phyloP scores from a whole-genome alignment of 441 rosid genomes.

The Francoa sonchifolia region DNA sequence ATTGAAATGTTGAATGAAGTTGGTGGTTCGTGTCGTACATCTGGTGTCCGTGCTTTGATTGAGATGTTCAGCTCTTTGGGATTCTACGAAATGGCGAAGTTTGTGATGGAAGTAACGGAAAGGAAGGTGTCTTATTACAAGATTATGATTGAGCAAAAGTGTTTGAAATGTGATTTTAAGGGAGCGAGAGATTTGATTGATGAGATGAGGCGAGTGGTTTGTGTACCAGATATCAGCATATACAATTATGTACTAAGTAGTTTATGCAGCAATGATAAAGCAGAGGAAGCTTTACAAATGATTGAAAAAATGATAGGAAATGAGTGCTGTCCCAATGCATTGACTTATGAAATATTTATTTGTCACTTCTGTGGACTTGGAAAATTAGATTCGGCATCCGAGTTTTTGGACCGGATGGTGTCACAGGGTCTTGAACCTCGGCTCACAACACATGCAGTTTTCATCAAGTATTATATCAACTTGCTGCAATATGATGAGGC shows the following conservation, averaged over 20 bases:
- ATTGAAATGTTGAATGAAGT: slow-evolving; percentile 25
- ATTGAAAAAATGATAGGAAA: slow-evolving; percentile 26
- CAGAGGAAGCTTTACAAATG: slow-evolving; percentile 18
- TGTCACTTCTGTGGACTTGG: slow-evolving; percentile 15
- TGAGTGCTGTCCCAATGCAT: slow-evolving; percentile 30
- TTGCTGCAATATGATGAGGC: slow-evolving; percentile 25
- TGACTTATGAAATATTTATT: slow-evolving; percentile 46
- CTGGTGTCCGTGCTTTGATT: slow-evolving; percentile 32
- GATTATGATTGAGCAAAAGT: slow-evolving; percentile 23
- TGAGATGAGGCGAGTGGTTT: slow-evolving; percentile 31
- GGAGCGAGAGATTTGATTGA: slow-evolving; percentile 19
- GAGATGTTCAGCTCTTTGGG: slow-evolving; percentile 25
- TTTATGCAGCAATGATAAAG: slow-evolving; percentile 20
- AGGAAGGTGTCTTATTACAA: slow-evolving; percentile 24
- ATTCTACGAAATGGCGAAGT: slow-evolving; percentile 26
- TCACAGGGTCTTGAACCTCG: slow-evolving; percentile 32
- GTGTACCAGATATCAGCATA: slow-evolving; percentile 13
- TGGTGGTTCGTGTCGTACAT: slow-evolving; percentile 25
- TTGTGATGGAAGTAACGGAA: slow-evolving; percentile 23
- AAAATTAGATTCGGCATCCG: slow-evolving; percentile 22
- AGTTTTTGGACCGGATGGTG: slow-evolving; percentile 19
- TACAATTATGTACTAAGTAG: slow-evolving; percentile 32
- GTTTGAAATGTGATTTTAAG: slow-evolving; percentile 22
- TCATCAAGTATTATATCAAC: slow-evolving; percentile 28
- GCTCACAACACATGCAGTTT: slow-evolving; percentile 27